Evolutionary conservation across 2,329 filamentous ascomycete species (phyloP).

Genomic region (Bertia moriformis): DNA sequence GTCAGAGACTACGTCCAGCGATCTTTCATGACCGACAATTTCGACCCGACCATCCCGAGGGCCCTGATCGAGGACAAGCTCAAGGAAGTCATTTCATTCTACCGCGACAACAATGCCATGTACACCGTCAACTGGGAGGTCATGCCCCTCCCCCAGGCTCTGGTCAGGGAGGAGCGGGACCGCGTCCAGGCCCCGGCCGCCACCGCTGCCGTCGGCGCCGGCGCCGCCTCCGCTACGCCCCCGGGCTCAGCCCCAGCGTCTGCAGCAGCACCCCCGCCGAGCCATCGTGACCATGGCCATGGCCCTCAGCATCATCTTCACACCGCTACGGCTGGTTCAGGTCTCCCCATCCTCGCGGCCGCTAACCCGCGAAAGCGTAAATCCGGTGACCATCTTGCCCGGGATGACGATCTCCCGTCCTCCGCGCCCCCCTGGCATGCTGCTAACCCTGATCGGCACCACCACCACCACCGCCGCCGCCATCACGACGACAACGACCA

Average conservation of each 20-base stretch:
- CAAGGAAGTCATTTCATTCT: conserved; percentile 70
- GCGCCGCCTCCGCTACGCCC: conserved; percentile 5
- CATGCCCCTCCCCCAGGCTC: conserved; percentile 70
- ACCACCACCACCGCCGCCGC: no score
- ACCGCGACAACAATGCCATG: conserved; percentile 61
- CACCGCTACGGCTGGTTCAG: conserved; percentile 4
- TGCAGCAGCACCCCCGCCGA: conserved; percentile 2
- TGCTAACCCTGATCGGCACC: conserved; percentile 44
- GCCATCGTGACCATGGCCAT: no score
- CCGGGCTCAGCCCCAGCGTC: no score
- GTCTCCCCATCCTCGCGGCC: conserved; percentile 7
- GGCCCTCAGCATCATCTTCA: conserved; percentile 6
- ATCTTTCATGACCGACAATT: conserved; percentile 66
- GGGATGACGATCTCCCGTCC: conserved; percentile 29
- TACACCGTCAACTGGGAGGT: conserved; percentile 67
- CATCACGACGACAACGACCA: no score
- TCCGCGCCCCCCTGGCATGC: conserved; percentile 59
- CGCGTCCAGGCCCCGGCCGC: conserved; percentile 24
- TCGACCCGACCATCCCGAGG: conserved; percentile 44
- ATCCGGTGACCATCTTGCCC: conserved; percentile 48
- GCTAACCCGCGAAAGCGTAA: conserved; percentile 61
- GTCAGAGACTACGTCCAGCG: conserved; percentile 80
- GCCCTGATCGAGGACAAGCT: conserved; percentile 71
- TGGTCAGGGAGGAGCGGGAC: conserved; percentile 60
- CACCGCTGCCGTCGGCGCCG: no score